phyloP scores from a whole-genome alignment of 2,329 filamentous ascomycete genomes.

The Aspergillus thermomutatus region DNA sequence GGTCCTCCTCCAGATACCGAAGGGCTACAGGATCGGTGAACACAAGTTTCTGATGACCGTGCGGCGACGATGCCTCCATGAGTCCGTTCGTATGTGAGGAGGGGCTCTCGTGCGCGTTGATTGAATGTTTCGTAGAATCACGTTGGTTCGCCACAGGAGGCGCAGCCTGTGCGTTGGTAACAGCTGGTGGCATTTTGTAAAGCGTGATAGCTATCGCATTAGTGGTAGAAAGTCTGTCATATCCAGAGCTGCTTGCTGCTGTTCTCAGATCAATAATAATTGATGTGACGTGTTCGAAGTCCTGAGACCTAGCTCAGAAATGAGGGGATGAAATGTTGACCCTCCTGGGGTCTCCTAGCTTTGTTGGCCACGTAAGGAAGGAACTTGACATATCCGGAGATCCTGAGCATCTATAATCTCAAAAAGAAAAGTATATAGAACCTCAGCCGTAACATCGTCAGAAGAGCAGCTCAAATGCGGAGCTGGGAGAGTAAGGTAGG shows the following conservation, averaged over 20 bases:
- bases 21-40: conserved; percentile 66
- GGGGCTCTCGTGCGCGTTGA: conserved; percentile 18
- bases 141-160: conserved; percentile 21
- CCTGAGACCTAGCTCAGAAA: conserved; percentile 19
- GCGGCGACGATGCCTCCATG: conserved; percentile 17
- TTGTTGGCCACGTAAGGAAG: conserved; percentile 18
- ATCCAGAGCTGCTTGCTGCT: background rate
- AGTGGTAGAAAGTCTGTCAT: conserved; percentile 4
- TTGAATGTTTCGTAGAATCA: conserved; percentile 25
- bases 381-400: conserved; percentile 27
- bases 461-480: background rate
- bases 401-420: conserved; percentile 5
- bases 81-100: conserved; percentile 14
- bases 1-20: conserved; percentile 80
- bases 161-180: conserved; percentile 19
- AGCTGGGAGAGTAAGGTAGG: background rate
- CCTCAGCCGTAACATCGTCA: background rate
- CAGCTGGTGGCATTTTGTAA: conserved; percentile 15
- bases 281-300: background rate
- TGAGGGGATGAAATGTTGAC: conserved; percentile 20
- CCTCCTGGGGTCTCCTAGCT: conserved; percentile 25
- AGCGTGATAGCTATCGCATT: conserved; percentile 8
- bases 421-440: too few species aligned
- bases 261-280: background rate
- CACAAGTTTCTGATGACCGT: conserved; percentile 56